Evolutionary conservation across 257 asterid species (phyloP).

Genomic region (Dorcoceras hygrometricum): DNA sequence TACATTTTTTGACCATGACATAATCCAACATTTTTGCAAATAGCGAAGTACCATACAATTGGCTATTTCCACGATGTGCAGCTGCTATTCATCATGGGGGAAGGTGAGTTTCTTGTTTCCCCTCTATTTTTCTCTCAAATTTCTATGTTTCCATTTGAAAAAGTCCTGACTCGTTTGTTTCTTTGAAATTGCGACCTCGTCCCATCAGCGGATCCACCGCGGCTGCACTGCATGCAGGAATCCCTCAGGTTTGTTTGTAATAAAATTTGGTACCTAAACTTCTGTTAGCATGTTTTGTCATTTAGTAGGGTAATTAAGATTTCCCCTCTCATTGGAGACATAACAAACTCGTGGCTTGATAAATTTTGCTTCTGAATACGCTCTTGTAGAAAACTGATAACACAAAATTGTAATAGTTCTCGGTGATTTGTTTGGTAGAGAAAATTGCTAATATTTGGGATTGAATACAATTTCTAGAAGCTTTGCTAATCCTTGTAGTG

Average conservation of each 20-base stretch:
- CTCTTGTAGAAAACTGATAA: constrained; percentile 2
- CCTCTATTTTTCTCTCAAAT: constrained; percentile 4
- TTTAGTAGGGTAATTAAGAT: not conserved
- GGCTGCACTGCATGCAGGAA: constrained; percentile 83
- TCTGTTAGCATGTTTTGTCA: constrained; percentile 2
- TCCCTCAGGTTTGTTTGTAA: constrained; percentile 73
- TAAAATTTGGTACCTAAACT: constrained; percentile 18
- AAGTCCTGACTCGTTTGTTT: constrained; percentile 16
- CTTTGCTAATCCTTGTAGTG: constrained; percentile 6
- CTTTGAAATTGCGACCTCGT: constrained; percentile 18
- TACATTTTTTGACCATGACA: constrained; percentile 2
- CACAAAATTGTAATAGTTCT: not conserved
- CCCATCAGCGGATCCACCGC: constrained; percentile 87
- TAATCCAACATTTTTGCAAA: constrained; percentile 22
- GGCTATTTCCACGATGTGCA: constrained; percentile 86
- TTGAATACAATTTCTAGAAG: not conserved
- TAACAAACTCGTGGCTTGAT: not conserved
- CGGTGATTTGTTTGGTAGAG: not conserved
- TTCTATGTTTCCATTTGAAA: constrained; percentile 6
- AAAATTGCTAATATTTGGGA: not conserved
- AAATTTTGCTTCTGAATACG: constrained; percentile 11
- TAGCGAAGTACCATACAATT: constrained; percentile 71
- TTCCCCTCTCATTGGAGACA: constrained; percentile 2
- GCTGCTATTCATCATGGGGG: constrained; percentile 97
- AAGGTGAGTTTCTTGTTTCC: constrained; percentile 48